These are phyloP conservation scores for Malus sieversii DNA, from an alignment of 306 rosid species.

Conservation along the genomic window DNA sequence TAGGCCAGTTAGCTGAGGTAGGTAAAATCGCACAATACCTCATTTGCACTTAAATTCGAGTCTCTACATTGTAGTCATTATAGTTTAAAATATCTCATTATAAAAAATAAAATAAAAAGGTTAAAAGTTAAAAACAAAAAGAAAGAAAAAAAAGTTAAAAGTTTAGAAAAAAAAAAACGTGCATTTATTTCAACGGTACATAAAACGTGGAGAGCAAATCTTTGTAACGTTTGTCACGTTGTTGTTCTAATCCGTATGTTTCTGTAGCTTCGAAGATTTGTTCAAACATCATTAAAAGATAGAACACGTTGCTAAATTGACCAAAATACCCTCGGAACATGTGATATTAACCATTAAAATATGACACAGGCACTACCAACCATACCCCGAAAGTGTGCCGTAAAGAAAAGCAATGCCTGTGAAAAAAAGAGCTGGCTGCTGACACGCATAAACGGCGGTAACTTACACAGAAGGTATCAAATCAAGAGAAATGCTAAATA, in stretches of 20 bases:
- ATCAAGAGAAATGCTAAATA: too few species aligned
- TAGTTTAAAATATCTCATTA: too few species aligned
- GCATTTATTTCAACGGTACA: background rate
- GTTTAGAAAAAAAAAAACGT: background rate
- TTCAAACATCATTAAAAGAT: background rate
- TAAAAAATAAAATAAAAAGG: background rate
- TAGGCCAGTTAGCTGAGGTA: too few species aligned
- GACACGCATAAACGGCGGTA: background rate
- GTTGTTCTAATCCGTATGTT: background rate
- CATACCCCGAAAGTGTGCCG: too few species aligned
- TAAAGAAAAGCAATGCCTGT: too few species aligned
- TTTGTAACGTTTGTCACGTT: background rate
- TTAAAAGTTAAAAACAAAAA: too few species aligned
- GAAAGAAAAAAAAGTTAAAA: too few species aligned
- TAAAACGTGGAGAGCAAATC: background rate
- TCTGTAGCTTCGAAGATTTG: background rate
- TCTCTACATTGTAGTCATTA: too few species aligned
- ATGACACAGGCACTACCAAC: too few species aligned
- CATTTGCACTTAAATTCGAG: background rate
- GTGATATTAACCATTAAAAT: background rate
- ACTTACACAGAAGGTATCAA: too few species aligned
- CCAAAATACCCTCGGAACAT: background rate
- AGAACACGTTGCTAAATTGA: background rate
- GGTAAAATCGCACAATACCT: too few species aligned
- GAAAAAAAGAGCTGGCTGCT: background rate